Evolutionary conservation across 768 basidiomycete species (phyloP).

Genomic region (Boletus coccyginus): DNA sequence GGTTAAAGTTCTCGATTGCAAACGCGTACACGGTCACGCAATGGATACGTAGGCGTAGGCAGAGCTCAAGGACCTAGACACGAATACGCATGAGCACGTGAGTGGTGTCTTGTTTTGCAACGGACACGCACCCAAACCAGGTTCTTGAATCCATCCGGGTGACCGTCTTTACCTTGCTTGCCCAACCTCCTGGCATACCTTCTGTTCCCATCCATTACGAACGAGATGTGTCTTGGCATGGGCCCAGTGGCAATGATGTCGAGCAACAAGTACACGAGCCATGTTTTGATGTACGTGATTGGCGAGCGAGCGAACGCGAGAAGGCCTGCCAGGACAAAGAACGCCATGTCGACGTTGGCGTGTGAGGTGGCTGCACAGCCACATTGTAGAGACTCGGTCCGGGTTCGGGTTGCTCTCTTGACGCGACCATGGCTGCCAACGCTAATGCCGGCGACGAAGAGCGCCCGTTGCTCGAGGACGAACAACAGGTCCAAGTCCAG

Average conservation of each 20-base stretch:
- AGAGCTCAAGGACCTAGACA: conserved; percentile 79
- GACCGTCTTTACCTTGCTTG: conserved; percentile 71
- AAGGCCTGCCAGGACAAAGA: not conserved
- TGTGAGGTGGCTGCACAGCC: conserved; percentile 9
- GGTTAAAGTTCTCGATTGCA: conserved; percentile 94
- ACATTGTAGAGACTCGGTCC: conserved; percentile 5
- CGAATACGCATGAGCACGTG: not conserved
- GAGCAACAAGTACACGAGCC: conserved; percentile 47
- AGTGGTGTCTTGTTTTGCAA: not conserved
- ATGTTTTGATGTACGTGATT: conserved; percentile 18
- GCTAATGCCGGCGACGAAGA: conserved; percentile 25
- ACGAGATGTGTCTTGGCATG: conserved; percentile 85
- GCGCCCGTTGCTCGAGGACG: conserved; percentile 22
- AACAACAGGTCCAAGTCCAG: conserved; percentile 4
- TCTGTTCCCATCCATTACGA: conserved; percentile 97
- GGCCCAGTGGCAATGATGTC: conserved; percentile 76
- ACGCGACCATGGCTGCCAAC: not conserved
- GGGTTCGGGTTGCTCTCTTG: not conserved
- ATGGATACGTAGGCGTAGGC: conserved; percentile 71
- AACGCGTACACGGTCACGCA: conserved; percentile 98
- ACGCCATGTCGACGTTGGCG: not conserved
- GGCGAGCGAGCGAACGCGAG: conserved; percentile 8
- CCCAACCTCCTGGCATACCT: conserved; percentile 76
- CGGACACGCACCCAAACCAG: conserved; percentile 65
- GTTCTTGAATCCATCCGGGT: conserved; percentile 79